Evolutionary conservation across 2,329 filamentous ascomycete species (phyloP), one percentile per base, ranked within the genome.

Genomic region (Aspergillus pseudonomiae): DNA sequence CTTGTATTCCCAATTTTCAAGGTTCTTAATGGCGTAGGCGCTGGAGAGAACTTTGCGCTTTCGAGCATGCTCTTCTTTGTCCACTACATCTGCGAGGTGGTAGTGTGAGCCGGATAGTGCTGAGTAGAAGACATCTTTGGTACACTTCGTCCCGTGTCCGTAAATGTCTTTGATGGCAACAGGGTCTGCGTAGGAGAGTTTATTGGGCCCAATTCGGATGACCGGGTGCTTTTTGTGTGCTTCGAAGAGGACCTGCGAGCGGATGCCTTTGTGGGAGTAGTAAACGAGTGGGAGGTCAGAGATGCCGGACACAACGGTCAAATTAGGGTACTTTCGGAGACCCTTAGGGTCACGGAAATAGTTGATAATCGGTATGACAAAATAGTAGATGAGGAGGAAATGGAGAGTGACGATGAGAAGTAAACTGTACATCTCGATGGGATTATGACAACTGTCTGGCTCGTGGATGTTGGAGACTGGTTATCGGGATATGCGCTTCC

Each of bases 1-100:
- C 55, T 79, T 80, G 67, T 74, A 75, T 61, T 80, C 79, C 78
- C 77, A 80, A 3, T 71, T 68, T 46, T 79, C 77, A 0, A 80
- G 70, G 39, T 79, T 78, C 67, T 80, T 80, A 12, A 78, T 56
- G 1, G 79, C 77, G 63, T 78, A 81, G 1, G 77, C 78, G 19
- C 70, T 71, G 0, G 78, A 75, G 2, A 81, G 62, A 0, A 77
- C 69, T 63, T 79, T 80, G 11, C 79, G 68, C 64, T 81, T 81
- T 0, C 75, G 72, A 0, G 73, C 71, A 62, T 81, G 79, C 1
- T 79, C 75, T 3, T 66, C 59, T 63, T 78, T 78, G 62, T 80
- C 76, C 6, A 78, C 68, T 5, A 79, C 78, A 68, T 80, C 78
- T 16, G 74, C 74, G 0, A 80, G 71, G 62, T 79, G 73, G 39